Base-by-base conservation (phyloP, 371 early-diverging fungal species). In the Mucor sp. region DNA sequence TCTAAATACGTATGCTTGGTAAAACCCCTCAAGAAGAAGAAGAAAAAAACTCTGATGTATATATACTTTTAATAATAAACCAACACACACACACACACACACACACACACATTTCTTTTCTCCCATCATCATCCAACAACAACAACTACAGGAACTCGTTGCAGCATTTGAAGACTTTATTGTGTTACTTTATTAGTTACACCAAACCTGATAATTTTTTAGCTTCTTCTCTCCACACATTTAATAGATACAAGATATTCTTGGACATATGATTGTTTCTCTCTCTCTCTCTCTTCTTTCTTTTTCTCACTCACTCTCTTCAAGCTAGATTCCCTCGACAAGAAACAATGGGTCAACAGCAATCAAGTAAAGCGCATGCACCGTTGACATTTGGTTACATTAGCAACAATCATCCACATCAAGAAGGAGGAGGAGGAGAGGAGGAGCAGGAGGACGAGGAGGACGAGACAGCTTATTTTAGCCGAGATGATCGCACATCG, bases 331-430 rank as follows among this genome's bases (percentile, higher is more conserved):
- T n/a, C n/a, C n/a, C n/a, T n/a, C n/a, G n/a, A n/a, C 30, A 30
- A 30, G 30, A 30, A 14, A 28, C 47, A 35, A 65, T 70, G 66
- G 70, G 66, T 11, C 65, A 65, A 28, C 78, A 76, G 65, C 75
- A 75, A 35, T 48, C 74, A 11, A 80, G 71, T 57, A 80, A 80
- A 65, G 64, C 74, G 2, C 71, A 78, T 28, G 71, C 67, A 35
- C 76, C 81, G 55, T 65, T 80, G 6, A 78, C 76, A 2, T 76
- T 80, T 63, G 81, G 70, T 21, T 80, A 80, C 58, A 66, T 78
- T n/a, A 72, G 72, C 35, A 68, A 62, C n/a, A 60, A 62, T 2
- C 58, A 62, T 4, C 58, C 9, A 58, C 60, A 32, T 32, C 23
- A 39, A 25, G 39, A 7, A 14, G 63, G 61, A 33, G 8, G 23